Conservation (phyloP, 2,329 filamentous ascomycete species). For the Exophiala oligosperma region DNA sequence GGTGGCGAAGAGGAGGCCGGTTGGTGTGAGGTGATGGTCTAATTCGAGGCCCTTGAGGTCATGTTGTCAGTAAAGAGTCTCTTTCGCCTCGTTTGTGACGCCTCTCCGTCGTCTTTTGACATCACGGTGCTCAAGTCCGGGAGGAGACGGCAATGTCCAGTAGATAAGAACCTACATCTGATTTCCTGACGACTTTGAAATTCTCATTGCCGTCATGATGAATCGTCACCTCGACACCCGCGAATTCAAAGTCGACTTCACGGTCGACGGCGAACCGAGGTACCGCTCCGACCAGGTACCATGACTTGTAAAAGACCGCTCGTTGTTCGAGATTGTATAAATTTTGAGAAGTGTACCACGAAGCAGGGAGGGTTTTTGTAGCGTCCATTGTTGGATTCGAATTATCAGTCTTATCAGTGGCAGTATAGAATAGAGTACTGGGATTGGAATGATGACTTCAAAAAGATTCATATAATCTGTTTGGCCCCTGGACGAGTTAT, state of each 20-base stretch:
- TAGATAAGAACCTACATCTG: conserved; percentile 19
- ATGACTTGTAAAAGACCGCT: conserved; percentile 53
- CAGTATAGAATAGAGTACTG: no score
- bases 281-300: conserved; percentile 56
- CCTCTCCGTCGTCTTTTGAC: no score
- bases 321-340: conserved; percentile 53
- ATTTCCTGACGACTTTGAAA: conserved; percentile 22
- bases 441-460: no score
- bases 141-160: background rate
- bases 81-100: no score
- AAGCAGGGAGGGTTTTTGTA: conserved; percentile 49
- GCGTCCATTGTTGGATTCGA: conserved; percentile 15
- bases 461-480: no score
- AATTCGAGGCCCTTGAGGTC: conserved; percentile 34
- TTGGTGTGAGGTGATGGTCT: conserved; percentile 47
- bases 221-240: conserved; percentile 30
- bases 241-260: conserved; percentile 52
- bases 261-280: conserved; percentile 47
- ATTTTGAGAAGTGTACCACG: conserved; percentile 52
- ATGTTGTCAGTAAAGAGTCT: no score
- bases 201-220: conserved; percentile 21
- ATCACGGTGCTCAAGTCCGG: background rate
- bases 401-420: no score
- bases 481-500: no score
- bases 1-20: conserved; percentile 55